These are phyloP conservation scores for Aspergillus sp. DNA, from an alignment of 2,329 filamentous ascomycete genomes.

Conservation along the genomic window DNA sequence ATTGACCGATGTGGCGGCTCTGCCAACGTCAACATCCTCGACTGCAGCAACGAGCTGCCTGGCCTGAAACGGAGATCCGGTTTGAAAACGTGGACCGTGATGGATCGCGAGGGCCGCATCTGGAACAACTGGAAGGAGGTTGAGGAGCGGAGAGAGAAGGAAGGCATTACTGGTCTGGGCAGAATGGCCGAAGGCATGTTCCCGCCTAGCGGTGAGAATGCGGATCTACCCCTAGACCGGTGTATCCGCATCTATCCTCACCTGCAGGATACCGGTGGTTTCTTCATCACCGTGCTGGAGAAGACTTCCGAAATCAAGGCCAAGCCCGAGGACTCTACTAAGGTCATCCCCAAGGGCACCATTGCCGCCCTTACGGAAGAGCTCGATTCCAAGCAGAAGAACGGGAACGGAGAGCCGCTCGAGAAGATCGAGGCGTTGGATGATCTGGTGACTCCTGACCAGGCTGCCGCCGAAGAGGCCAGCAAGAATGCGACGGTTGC, in stretches of 20 bases:
- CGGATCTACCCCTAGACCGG: slow-evolving; percentile 73
- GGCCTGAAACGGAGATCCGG: slow-evolving; percentile 74
- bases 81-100: slow-evolving; percentile 80
- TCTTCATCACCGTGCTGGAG: slow-evolving; percentile 94
- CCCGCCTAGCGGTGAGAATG: slow-evolving; percentile 58
- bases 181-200: slow-evolving; percentile 83
- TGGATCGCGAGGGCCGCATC: slow-evolving; percentile 78
- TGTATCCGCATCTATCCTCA: slow-evolving; percentile 96
- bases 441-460: slow-evolving; percentile 36
- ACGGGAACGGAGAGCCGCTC: slow-evolving; percentile 27
- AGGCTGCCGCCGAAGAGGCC: slow-evolving; percentile 27
- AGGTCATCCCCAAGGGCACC: slow-evolving; percentile 39
- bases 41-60: slow-evolving; percentile 76
- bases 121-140: slow-evolving; percentile 83
- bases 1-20: slow-evolving; percentile 86
- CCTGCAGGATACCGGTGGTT: slow-evolving; percentile 91
- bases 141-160: slow-evolving; percentile 63
- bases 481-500: slow-evolving; percentile 38
- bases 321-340: slow-evolving; percentile 61
- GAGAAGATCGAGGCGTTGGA: slow-evolving; percentile 42
- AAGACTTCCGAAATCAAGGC: slow-evolving; percentile 85
- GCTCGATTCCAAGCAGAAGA: slow-evolving; percentile 34
- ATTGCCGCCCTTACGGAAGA: slow-evolving; percentile 37
- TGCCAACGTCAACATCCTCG: slow-evolving; percentile 77
- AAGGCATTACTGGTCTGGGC: slow-evolving; percentile 63